A percentile compares a stretch with the other conserved stretches of the same genome.
Conservation (phyloP, 208 protist species). For the Trypanosoma cruzi region DNA sequence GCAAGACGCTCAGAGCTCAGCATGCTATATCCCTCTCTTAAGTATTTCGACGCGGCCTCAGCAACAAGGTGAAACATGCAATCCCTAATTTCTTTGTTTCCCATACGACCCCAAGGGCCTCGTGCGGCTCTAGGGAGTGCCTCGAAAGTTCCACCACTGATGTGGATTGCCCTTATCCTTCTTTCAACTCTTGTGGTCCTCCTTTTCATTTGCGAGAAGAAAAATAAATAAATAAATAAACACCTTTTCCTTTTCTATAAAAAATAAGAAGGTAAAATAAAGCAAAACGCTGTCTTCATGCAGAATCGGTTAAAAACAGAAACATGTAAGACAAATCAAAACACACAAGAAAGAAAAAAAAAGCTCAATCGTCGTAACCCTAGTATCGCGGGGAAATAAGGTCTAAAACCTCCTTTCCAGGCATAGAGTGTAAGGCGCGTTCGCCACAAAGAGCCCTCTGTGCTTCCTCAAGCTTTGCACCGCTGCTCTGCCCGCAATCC, state of each 20-base stretch:
- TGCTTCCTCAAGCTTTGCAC: constrained; percentile 67
- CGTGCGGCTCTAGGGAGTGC: background rate
- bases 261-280: constrained; percentile 3
- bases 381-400: constrained; percentile 80
- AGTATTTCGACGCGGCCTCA: constrained; percentile 43
- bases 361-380: background rate
- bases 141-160: background rate
- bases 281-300: background rate
- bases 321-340: constrained; percentile 1
- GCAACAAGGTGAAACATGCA: constrained; percentile 57
- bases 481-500: constrained; percentile 88
- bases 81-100: constrained; percentile 51
- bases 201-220: background rate
- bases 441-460: constrained; percentile 51
- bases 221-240: background rate
- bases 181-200: background rate
- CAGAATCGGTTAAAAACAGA: background rate
- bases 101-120: background rate
- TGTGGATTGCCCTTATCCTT: background rate
- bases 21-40: constrained; percentile 28
- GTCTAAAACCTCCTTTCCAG: constrained; percentile 81
- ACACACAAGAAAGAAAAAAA: constrained; percentile 13
- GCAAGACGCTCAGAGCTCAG: constrained; percentile 77
- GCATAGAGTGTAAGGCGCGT: constrained; percentile 54
- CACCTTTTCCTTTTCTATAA: background rate